These are phyloP conservation scores for Apiotrichum siamense DNA, from an alignment of 1,284 basidiomycete genomes.

Conservation along the genomic window DNA sequence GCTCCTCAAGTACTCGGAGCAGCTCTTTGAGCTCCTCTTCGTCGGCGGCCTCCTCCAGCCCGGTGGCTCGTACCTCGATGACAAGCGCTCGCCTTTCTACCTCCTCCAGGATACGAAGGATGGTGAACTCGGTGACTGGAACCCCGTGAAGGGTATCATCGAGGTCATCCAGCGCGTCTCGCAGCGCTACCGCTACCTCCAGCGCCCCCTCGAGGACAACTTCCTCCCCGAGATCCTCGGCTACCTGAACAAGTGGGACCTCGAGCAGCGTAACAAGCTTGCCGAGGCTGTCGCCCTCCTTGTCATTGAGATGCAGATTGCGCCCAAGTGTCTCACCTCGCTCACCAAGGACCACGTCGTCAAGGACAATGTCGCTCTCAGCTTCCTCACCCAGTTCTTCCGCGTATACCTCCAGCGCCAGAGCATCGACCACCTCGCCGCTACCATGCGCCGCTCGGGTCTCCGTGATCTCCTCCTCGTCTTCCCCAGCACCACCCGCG, in stretches of 20 bases:
- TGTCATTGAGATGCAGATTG: slow-evolving; percentile 72
- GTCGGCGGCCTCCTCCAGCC: slow-evolving; percentile 93
- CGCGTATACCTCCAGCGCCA: slow-evolving; percentile 60
- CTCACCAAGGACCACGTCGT: slow-evolving; percentile 89
- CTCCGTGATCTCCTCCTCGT: slow-evolving; percentile 80
- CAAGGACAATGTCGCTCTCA: slow-evolving; percentile 79
- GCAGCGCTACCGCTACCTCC: slow-evolving; percentile 97
- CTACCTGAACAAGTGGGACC: slow-evolving; percentile 75
- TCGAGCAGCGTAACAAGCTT: slow-evolving; percentile 71
- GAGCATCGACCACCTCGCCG: slow-evolving; percentile 77
- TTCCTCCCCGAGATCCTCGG: slow-evolving; percentile 79
- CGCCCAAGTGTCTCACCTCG: slow-evolving; percentile 67
- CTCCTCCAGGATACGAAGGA: slow-evolving; percentile 28
- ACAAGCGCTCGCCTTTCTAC: slow-evolving; percentile 54
- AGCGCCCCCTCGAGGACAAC: slow-evolving; percentile 84
- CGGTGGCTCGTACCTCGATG: slow-evolving; percentile 84
- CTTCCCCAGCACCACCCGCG: slow-evolving; percentile 76
- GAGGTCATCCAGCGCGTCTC: slow-evolving; percentile 93
- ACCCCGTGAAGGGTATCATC: slow-evolving; percentile 73
- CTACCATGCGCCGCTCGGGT: slow-evolving; percentile 69
- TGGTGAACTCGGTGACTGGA: slow-evolving; percentile 29
- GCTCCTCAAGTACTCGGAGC: slow-evolving; percentile 90
- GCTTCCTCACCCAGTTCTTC: slow-evolving; percentile 72
- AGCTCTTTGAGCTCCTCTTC: slow-evolving; percentile 89
- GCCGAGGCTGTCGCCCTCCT: slow-evolving; percentile 73